Conservation (phyloP, 805 yeast genomes). For the Candida maris region DNA sequence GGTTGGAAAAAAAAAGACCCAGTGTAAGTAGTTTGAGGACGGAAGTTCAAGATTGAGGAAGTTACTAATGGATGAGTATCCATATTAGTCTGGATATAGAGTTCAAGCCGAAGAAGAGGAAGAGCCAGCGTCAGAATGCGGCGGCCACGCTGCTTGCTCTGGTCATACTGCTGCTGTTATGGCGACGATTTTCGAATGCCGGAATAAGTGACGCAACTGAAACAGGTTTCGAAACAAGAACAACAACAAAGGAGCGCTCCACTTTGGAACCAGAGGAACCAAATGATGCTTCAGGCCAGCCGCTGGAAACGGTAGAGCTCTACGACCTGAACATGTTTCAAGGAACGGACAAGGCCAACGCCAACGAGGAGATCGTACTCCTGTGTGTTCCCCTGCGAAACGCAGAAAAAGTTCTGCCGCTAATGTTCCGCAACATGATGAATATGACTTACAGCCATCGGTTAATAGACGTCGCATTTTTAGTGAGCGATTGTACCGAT, state of each 20-base stretch:
- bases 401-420: conserved; percentile 71
- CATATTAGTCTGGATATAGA: conserved; percentile 13
- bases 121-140: conserved; percentile 3
- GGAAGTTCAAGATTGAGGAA: no score
- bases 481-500: conserved; percentile 75
- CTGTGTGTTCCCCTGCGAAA: conserved; percentile 74
- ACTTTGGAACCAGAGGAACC: no score
- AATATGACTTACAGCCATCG: conserved; percentile 81
- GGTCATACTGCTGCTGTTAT: conserved; percentile 5
- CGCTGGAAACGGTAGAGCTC: conserved; percentile 39
- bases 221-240: no score
- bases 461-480: conserved; percentile 73
- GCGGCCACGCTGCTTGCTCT: conserved; percentile 3
- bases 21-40: no score
- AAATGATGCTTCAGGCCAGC: not conserved
- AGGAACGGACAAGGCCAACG: conserved; percentile 50
- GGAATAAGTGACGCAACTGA: no score
- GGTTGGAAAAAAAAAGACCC: no score
- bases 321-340: conserved; percentile 59
- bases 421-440: conserved; percentile 83
- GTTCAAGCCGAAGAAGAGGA: conserved; percentile 17
- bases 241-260: no score
- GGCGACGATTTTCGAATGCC: no score
- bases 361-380: conserved; percentile 58
- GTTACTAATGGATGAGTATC: no score